phyloP scores from a whole-genome alignment of 495 filamentous ascomycete genomes.

The Hamigera avellanea region DNA sequence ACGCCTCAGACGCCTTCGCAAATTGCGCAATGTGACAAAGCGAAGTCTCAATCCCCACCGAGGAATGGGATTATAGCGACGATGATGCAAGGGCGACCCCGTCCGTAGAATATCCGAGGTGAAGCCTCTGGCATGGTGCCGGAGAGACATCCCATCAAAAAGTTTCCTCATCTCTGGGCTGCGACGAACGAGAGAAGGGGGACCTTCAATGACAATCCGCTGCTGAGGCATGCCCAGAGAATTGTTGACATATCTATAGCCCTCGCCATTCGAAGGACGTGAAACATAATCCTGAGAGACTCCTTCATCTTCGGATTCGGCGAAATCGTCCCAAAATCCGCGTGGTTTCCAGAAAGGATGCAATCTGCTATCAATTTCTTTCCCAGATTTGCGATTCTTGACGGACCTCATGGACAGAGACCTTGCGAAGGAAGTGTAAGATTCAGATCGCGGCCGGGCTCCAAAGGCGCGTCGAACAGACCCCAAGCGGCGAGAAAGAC shows the following conservation, averaged over 20 bases:
- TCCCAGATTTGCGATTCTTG: constrained; percentile 31
- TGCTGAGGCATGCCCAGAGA: constrained; percentile 42
- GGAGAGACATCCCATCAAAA: too few relatives aligned
- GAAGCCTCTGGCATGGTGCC: constrained; percentile 19
- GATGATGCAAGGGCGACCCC: constrained; percentile 19
- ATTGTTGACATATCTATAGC: constrained; percentile 29
- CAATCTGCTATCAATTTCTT: constrained; percentile 42
- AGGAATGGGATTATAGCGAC: constrained; percentile 32
- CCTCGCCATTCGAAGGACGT: constrained; percentile 3
- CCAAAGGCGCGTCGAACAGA: constrained; percentile 48
- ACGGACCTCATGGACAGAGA: constrained; percentile 34
- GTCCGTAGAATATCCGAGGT: constrained; percentile 9
- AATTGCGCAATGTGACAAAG: constrained; percentile 38
- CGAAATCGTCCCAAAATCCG: constrained; percentile 56
- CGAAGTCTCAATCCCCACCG: constrained; percentile 38
- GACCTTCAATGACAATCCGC: constrained; percentile 34
- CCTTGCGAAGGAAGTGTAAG: constrained; percentile 25
- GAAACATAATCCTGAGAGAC: too few relatives aligned
- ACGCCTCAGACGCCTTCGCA: constrained; percentile 42
- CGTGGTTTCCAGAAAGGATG: constrained; percentile 78
- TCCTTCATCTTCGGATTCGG: constrained; percentile 29
- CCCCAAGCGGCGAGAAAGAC: constrained; percentile 34
- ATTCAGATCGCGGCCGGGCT: constrained; percentile 46
- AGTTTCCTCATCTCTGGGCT: constrained; percentile 23
- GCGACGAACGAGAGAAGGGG: constrained; percentile 26